Evolutionary conservation across 2,329 filamentous ascomycete species (phyloP).

Genomic region (Colletotrichum lentis): DNA sequence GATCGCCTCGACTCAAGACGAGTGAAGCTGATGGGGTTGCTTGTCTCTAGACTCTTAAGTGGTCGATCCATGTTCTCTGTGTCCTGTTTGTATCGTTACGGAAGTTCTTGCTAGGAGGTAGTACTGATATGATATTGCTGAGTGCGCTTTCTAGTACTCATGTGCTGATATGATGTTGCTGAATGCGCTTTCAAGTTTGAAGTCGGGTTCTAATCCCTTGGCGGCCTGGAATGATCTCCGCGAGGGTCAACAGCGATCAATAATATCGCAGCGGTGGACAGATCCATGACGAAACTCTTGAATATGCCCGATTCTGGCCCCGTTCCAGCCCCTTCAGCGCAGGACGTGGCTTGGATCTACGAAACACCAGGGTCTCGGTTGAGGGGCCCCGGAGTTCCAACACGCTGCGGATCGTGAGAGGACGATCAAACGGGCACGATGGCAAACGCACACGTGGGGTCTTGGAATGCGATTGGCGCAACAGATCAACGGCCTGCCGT

Average conservation of each 20-base stretch:
- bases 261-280: neutral
- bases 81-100: neutral
- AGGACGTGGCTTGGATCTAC: neutral
- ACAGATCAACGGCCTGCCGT: neutral
- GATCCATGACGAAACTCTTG: too few relatives aligned
- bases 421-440: slow-evolving; percentile 2
- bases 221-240: too few relatives aligned
- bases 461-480: slow-evolving; percentile 33
- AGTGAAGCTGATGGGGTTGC: neutral
- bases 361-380: neutral
- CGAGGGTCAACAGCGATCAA: neutral
- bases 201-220: too few relatives aligned
- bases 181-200: neutral
- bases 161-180: too few relatives aligned
- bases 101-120: neutral
- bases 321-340: neutral
- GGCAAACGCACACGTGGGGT: neutral
- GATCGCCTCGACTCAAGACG: slow-evolving; percentile 33
- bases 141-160: neutral
- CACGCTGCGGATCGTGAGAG: neutral
- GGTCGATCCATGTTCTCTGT: neutral
- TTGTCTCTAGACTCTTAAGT: too few relatives aligned
- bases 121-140: neutral
- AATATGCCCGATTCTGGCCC: too few relatives aligned
- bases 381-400: neutral